Base-by-base conservation (phyloP, 2,329 filamentous ascomycete genomes). In the Cadophora malorum region DNA sequence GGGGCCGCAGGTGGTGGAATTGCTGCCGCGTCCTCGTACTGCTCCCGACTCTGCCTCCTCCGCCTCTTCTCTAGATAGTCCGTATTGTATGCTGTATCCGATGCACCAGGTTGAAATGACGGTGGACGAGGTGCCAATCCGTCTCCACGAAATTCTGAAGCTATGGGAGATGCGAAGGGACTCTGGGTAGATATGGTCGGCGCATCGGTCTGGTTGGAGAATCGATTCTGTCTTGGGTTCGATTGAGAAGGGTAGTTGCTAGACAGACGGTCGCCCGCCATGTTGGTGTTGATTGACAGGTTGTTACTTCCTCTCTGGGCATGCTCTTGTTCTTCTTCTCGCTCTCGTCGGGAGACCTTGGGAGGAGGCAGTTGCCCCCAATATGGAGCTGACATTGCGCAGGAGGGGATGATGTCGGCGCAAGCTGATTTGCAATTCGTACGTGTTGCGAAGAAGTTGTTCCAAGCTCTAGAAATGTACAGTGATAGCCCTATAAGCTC, bases 71-170 rank as follows among this genome's bases (percentile, higher is more conserved):
- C 82, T 52, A 78, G 63, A 58, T 80, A 79, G 63, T 85, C 82
- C 64, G 79, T 79, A 58, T 81, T 79, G 31, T 75, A 69, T 50
- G 60, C 75, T 66, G 68, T 62, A 28, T 69, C 69, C 6, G 67
- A 62, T 49, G 80, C 76, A 69, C 77, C 80, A 77, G 84, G 85
- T 66, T 84, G 82, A 66, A 86, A 82, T 1, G 87, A 88, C n/a
- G 85, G 81, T 49, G 88, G 87, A 67, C 86, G 83, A 63, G 87
- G 86, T 72, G 86, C 84, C 69, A 89, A 81, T 31, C 86, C 86
- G 72, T 83, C 80, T 65, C 78, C 80, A 56, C 79, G 79, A 74
- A 86, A 85, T 74, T 79, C 84, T 35, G 85, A 83, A 64, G 81
- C 77, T 55, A 82, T 82, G 52, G 87, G 86, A 45, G 87, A 88